Base-by-base conservation (phyloP, 1,284 basidiomycete species). In the Tetrapyrgos nigripes region DNA sequence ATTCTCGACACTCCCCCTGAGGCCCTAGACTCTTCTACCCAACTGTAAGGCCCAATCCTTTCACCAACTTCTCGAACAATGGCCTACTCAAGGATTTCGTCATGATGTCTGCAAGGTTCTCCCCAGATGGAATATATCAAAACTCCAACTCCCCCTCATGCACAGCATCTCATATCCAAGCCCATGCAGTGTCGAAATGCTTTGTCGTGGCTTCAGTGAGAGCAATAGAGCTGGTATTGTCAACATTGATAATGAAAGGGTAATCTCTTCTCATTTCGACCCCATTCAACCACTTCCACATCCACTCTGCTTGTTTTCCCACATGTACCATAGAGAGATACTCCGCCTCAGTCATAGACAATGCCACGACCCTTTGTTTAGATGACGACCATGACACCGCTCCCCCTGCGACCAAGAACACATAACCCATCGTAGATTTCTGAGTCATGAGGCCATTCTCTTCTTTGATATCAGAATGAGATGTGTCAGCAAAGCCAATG, bases 341-440 rank as follows among this genome's bases (percentile, higher is more conserved):
- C n/a, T n/a, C n/a, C n/a, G n/a, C n/a, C n/a, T n/a, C n/a, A n/a
- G n/a, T n/a, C n/a, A n/a, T n/a, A n/a, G n/a, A n/a, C n/a, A n/a
- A n/a, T n/a, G n/a, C n/a, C n/a, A n/a, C n/a, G n/a, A 70, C 60
- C 14, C 59, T 48, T 1, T 24, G 27, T 55, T 72, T 69, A 19
- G 61, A 57, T 45, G 60, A 55, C 3, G 56, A 57, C 23, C 67
- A 76, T 0, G 68, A 68, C 2, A 74, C 60, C 0, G 72, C 61
- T 37, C 68, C 68, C 1, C 70, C 67, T 13, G 21, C 26, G 23
- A 55, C 66, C 3, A 68, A 58, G 40, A 74, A 72, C 0, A 75
- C 51, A 57, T 76, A 71, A 6, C 72, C 68, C n/a, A 64, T 53
- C 2, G 58, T 63, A 2, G 70, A 70, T 27, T 53, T 53, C 11